Percentiles rank a stretch among this genome's conserved stretches.
These are phyloP conservation scores for Ceratocystis lukuohia DNA, from an alignment of 2,329 filamentous ascomycete species.

Conservation along the genomic window DNA sequence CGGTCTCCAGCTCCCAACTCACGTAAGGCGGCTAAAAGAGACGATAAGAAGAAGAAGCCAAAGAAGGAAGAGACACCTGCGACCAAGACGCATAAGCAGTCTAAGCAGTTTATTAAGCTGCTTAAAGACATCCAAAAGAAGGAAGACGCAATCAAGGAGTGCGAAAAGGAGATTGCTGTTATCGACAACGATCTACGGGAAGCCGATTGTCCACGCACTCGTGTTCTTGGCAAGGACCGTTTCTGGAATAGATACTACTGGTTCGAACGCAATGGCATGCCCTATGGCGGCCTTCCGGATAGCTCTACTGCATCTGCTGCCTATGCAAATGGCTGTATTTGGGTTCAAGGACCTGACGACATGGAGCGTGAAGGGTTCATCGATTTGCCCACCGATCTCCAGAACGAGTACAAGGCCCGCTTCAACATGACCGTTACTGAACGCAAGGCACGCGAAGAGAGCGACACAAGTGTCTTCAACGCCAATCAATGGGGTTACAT, in stretches of 20 bases:
- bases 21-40: slow-evolving; percentile 23
- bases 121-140: slow-evolving; percentile 81
- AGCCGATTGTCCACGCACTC: slow-evolving; percentile 81
- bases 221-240: slow-evolving; percentile 80
- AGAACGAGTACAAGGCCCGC: slow-evolving; percentile 60
- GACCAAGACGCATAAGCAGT: slow-evolving; percentile 59
- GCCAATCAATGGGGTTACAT: slow-evolving; percentile 86
- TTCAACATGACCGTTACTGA: slow-evolving; percentile 76
- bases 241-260: slow-evolving; percentile 99
- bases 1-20: slow-evolving; percentile 28
- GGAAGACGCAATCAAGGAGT: slow-evolving; percentile 63
- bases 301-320: slow-evolving; percentile 77
- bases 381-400: slow-evolving; percentile 56
- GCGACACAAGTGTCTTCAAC: slow-evolving; percentile 59
- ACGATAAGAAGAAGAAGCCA: slow-evolving; percentile 60
- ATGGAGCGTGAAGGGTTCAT: slow-evolving; percentile 78
- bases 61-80: slow-evolving; percentile 46
- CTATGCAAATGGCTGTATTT: slow-evolving; percentile 89
- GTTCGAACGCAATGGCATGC: slow-evolving; percentile 98
- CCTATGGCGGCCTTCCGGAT: slow-evolving; percentile 72
- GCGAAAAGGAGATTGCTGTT: slow-evolving; percentile 71
- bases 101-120: slow-evolving; percentile 78
- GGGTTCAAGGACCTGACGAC: slow-evolving; percentile 90
- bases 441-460: slow-evolving; percentile 77
- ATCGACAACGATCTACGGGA: slow-evolving; percentile 89